Base-by-base conservation (phyloP, 2,329 filamentous ascomycete species). In the Microdochium trichocladiopsis region DNA sequence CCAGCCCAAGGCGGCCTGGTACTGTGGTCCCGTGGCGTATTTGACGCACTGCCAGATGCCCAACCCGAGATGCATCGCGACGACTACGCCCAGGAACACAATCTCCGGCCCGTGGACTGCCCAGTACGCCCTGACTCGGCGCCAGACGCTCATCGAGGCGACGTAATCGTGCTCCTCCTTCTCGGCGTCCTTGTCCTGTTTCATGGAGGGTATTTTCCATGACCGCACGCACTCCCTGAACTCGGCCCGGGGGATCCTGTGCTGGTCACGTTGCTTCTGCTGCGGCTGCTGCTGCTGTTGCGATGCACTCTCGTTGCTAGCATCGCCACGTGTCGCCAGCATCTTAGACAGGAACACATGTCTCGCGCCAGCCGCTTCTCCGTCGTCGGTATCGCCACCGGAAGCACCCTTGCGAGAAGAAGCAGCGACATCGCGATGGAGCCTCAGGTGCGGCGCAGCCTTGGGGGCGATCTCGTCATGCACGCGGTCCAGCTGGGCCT, bases 31-130 rank as follows among this genome's bases (percentile, higher is more conserved):
- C 0, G 69, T 73, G 48, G 74, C 61, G 58, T 80, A 82, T 54
- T 77, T 80, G 60, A 79, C 69, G 11, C 77, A 64, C 57, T 83
- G 78, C 78, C 79, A 82, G 9, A 75, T 66, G 2, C 75, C 78
- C 58, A 81, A 76, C 0, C 71, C 77, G 16, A 80, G 58, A 60
- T 77, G 73, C 56, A 76, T 67, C 0, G 64, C 57, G 2, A 77
- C 60, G 1, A 82, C 77, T 2, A 80, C 60, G 0, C 61, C 67
- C 8, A 80, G 53, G 57, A 81, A 82, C 6, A 71, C 58, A 3
- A 78, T 69, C 53, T 77, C 72, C 0, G 77, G 76, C 0, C 78
- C 79, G 50, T 78, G 71, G 1, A 83, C 77, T 14, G 76, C 75
- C 76, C 78, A 81, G 58, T 77, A 79, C 0, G 79, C 75, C 22